Percentiles rank a stretch among this genome's conserved stretches.
These are phyloP conservation scores for Fusarium phyllophilum DNA, from an alignment of 2,329 filamentous ascomycete species.

Conservation along the genomic window DNA sequence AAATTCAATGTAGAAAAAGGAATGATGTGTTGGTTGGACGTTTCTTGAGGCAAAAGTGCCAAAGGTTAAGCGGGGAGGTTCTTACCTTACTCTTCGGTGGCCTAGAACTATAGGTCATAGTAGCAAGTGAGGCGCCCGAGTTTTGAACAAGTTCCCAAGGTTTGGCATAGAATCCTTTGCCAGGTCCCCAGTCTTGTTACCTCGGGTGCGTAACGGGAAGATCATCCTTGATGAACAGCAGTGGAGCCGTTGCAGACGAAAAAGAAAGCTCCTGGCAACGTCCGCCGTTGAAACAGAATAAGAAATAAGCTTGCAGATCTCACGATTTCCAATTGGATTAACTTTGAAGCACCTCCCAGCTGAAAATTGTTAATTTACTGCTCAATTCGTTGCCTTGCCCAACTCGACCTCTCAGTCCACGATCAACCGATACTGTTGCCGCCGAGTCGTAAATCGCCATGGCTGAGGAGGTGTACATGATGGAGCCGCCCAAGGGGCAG, in stretches of 20 bases:
- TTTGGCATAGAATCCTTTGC: not conserved
- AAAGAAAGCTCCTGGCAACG: conserved; percentile 14
- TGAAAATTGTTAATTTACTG: not conserved
- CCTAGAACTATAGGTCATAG: not conserved
- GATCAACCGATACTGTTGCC: not conserved
- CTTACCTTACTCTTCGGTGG: not conserved
- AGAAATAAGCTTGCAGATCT: conserved; percentile 24
- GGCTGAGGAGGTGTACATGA: conserved; percentile 29
- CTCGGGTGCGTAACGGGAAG: not conserved
- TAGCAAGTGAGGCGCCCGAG: not conserved
- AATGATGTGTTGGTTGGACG: not conserved
- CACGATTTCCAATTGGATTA: not conserved
- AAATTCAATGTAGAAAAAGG: not conserved
- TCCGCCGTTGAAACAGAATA: not conserved
- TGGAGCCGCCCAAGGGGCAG: conserved; percentile 29
- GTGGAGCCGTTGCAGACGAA: conserved; percentile 4
- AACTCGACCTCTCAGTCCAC: too few species aligned
- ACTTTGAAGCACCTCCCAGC: not conserved
- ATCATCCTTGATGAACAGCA: conserved; percentile 5
- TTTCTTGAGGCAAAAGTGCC: not conserved
- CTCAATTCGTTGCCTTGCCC: too few species aligned
- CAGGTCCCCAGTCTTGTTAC: not conserved
- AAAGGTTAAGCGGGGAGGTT: fast-evolving
- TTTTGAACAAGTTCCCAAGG: too few species aligned
- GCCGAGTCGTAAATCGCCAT: not conserved